These are phyloP conservation scores for Dioscorea zingiberensis DNA, from an alignment of 106 monocot species.

Conservation along the genomic window DNA sequence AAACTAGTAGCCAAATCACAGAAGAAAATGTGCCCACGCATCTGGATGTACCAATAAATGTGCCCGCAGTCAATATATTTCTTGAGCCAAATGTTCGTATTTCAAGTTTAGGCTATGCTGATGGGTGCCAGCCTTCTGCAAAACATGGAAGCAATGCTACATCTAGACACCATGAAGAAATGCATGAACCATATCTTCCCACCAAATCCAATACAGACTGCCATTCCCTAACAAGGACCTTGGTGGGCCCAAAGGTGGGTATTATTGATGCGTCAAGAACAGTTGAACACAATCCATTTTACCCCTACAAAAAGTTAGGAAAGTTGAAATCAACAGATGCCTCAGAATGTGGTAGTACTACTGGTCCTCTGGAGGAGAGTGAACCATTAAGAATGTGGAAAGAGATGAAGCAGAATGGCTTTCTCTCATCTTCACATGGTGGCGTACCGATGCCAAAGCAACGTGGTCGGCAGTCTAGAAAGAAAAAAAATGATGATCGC, in stretches of 20 bases:
- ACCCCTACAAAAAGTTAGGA: conserved; percentile 58
- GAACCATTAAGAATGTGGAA: conserved; percentile 71
- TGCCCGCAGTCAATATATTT: too few relatives aligned
- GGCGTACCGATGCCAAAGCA: conserved; percentile 49
- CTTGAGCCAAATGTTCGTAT: not conserved
- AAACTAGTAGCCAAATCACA: too few relatives aligned
- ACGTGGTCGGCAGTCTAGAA: conserved; percentile 36
- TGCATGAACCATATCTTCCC: too few relatives aligned
- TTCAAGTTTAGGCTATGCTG: conserved; percentile 17
- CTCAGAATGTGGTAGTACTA: conserved; percentile 85
- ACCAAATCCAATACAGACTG: not conserved
- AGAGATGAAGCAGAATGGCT: conserved; percentile 89
- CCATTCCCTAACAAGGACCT: not conserved
- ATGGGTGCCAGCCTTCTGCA: not conserved
- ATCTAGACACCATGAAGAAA: conserved; percentile 4
- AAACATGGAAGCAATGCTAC: conserved; percentile 1
- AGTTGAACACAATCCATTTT: conserved; percentile 57
- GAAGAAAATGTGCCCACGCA: too few relatives aligned
- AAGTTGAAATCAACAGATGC: conserved; percentile 32
- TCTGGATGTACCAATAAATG: too few relatives aligned
- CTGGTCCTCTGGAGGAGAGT: conserved; percentile 55
- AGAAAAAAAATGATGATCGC: conserved; percentile 45
- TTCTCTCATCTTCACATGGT: conserved; percentile 55
- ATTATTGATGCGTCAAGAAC: conserved; percentile 23
- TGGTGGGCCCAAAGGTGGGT: conserved; percentile 12